A percentile compares a stretch with the other conserved stretches of the same genome.
Conservation (phyloP, 371 early-diverging fungal genomes). For the Batkoa obscura region DNA sequence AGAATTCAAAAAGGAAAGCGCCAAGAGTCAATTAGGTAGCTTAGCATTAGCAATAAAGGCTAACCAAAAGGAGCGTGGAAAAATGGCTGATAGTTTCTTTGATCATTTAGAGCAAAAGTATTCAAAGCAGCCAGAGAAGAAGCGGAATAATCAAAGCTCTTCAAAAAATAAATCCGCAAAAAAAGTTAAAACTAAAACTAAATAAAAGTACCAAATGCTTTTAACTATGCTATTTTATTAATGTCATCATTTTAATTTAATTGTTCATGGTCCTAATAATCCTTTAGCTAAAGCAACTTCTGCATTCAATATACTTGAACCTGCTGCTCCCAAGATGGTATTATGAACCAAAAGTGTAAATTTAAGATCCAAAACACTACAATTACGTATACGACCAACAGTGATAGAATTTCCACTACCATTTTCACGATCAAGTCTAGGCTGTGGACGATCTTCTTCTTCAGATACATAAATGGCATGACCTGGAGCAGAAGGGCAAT, state of each 20-base stretch:
- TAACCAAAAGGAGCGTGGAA: background rate
- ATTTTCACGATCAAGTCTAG: constrained; percentile 71
- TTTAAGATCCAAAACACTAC: constrained; percentile 73
- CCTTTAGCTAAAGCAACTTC: constrained; percentile 75
- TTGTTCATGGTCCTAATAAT: background rate
- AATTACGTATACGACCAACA: constrained; percentile 71
- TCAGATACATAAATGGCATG: constrained; percentile 52
- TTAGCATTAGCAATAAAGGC: background rate
- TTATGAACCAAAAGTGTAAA: constrained; percentile 83
- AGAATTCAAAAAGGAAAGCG: no score
- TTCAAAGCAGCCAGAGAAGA: background rate
- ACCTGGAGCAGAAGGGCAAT: constrained; percentile 59
- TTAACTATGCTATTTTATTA: no score
- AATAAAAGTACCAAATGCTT: no score
- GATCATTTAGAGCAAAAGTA: background rate
- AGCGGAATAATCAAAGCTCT: no score
- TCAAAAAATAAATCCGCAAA: no score
- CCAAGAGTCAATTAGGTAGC: no score
- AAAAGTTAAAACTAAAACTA: no score
- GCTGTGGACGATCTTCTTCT: constrained; percentile 79
- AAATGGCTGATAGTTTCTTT: background rate
- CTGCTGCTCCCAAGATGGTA: constrained; percentile 92
- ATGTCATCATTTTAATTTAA: no score
- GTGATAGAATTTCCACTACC: constrained; percentile 75
- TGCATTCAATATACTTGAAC: constrained; percentile 86